Base-by-base conservation (phyloP, 106 monocot genomes). In the Dendrobium huoshanense region DNA sequence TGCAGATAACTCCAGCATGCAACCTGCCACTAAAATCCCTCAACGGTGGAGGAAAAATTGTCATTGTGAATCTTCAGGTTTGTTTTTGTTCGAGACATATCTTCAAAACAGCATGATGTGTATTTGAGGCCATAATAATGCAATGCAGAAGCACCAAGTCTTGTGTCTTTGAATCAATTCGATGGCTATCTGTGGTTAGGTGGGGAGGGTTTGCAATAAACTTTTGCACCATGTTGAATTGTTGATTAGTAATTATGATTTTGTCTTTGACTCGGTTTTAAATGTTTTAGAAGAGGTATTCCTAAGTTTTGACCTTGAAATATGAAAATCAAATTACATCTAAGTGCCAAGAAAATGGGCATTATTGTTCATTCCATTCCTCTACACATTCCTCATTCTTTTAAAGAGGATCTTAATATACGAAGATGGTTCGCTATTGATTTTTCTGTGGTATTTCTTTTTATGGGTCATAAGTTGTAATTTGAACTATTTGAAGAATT, bases 1-100 rank as follows among this genome's bases (percentile, higher is more conserved):
- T 99, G 83, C 99, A 99, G 83, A 95, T 99, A 73, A 99, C 94
- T 85, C 99, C 99, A 83, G 99, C 99, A 25, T 99, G 95, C 88
- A 99, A 99, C 84, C 91, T 99, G 79, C 99, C 98, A 80, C 77
- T 92, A 72, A 91, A 88, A 84, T 77, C 82, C 54, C 75, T 95
- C 56, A 88, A 81, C 80, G 90, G 93, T 72, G 99, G 99, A 33
- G 99, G 99, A 29, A 95, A 84, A 85, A 78, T 99, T 84, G 91
- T 91, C 20, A 95, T 99, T 79, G 95, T 99, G 18, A 99, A 99
- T 81, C 99, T 99, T 86, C 99, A 99, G 95, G 99, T 95, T 81
- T 75, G 31, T 79, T 15, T 7, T 78, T 45, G 20, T 33, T 25
- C 74, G 9, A 43, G 22, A 78, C 65, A 73, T 44, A 20, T 77